Percentiles rank a stretch among this genome's conserved stretches.
Conservation (phyloP, 2,329 filamentous ascomycete genomes). For the Karstenula rhodostoma region DNA sequence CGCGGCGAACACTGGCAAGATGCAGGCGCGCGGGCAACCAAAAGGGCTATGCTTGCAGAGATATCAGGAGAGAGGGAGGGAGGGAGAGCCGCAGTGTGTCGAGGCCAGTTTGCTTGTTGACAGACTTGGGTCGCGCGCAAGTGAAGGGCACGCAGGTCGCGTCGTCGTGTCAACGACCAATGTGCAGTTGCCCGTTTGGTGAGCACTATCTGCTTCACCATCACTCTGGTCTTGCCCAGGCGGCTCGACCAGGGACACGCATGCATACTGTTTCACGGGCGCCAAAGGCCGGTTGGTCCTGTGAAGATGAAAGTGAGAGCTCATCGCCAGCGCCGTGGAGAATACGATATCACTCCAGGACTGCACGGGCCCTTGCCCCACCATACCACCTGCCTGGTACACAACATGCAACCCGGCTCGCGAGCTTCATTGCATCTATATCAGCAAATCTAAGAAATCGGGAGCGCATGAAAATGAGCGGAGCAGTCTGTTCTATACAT, state of each 20-base stretch:
- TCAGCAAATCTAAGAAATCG: background rate
- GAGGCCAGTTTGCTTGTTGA: background rate
- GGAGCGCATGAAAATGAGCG: background rate
- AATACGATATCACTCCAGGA: background rate
- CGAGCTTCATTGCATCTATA: background rate
- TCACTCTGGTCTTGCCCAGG: background rate
- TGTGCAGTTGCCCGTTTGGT: background rate
- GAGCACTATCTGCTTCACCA: background rate
- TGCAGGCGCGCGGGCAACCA: background rate
- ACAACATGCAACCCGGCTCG: background rate
- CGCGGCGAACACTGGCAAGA: background rate
- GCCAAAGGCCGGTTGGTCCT: background rate
- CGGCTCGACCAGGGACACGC: background rate
- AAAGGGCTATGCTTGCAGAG: background rate
- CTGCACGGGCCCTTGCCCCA: slow-evolving; percentile 1
- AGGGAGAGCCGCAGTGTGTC: too few species aligned
- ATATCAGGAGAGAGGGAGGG: background rate
- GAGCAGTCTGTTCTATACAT: background rate
- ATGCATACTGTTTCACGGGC: background rate
- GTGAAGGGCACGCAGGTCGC: slow-evolving; percentile 1
- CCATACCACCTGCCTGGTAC: background rate
- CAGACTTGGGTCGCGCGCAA: slow-evolving; percentile 1
- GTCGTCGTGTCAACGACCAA: slow-evolving; percentile 8
- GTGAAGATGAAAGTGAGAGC: slow-evolving; percentile 1
- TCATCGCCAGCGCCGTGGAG: background rate